These are phyloP conservation scores for Diaporthe humulicola DNA, from an alignment of 2,329 filamentous ascomycete genomes.

Conservation along the genomic window DNA sequence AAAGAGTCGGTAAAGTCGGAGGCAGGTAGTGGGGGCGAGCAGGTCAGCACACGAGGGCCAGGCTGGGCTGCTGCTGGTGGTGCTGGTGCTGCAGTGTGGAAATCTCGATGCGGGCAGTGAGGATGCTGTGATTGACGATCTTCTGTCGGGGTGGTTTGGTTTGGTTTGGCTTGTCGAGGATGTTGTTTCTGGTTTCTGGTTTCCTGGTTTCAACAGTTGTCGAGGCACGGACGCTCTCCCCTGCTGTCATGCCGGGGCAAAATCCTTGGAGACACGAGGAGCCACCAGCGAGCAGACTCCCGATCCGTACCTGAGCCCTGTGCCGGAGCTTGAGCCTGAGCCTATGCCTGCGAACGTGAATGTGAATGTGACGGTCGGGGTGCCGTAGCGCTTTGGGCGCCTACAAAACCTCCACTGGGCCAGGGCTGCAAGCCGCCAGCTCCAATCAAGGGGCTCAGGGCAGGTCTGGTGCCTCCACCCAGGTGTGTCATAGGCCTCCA, in stretches of 20 bases:
- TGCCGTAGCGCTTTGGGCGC: slow-evolving; percentile 22
- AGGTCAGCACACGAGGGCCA: slow-evolving; percentile 2
- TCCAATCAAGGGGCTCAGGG: slow-evolving; percentile 9
- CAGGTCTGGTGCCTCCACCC: slow-evolving; percentile 5
- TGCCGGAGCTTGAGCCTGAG: slow-evolving; percentile 13
- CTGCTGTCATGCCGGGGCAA: slow-evolving; percentile 24
- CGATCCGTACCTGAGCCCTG: slow-evolving; percentile 1
- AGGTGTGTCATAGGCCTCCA: slow-evolving; percentile 26
- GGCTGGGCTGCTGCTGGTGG: not conserved
- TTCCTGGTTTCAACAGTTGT: slow-evolving; percentile 23
- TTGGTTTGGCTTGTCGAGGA: slow-evolving; percentile 13
- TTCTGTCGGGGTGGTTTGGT: slow-evolving; percentile 10
- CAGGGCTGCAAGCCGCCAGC: slow-evolving; percentile 1
- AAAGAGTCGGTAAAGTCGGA: slow-evolving; percentile 32
- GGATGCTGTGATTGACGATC: slow-evolving; percentile 23
- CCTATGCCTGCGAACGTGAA: not conserved
- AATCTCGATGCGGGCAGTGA: slow-evolving; percentile 1
- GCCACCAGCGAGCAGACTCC: not conserved
- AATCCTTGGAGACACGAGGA: slow-evolving; percentile 26
- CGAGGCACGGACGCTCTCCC: slow-evolving; percentile 22
- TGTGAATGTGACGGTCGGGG: slow-evolving; percentile 9
- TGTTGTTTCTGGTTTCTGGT: slow-evolving; percentile 25
- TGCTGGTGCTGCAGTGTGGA: not conserved
- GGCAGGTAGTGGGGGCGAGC: slow-evolving; percentile 27
- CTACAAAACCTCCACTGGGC: slow-evolving; percentile 8